Conservation (phyloP, 768 basidiomycete genomes). For the Hydnomerulius pinastri region DNA sequence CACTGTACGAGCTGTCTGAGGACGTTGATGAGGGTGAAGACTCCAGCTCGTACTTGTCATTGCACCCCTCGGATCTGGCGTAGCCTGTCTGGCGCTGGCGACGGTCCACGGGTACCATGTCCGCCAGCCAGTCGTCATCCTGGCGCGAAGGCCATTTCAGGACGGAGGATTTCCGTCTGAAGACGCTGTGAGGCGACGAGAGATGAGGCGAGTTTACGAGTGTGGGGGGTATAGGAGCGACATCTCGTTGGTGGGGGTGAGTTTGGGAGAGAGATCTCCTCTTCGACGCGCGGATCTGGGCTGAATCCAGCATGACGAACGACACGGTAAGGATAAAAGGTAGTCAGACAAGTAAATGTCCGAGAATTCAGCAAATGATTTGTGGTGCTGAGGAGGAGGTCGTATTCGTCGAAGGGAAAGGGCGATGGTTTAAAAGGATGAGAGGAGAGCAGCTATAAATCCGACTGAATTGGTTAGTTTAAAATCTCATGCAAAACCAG, state of each 20-base stretch:
- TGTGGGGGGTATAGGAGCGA: slow-evolving; percentile 59
- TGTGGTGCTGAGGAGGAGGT: slow-evolving; percentile 10
- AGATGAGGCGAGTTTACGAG: slow-evolving; percentile 58
- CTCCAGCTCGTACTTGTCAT: slow-evolving; percentile 11
- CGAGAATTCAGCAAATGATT: neutral
- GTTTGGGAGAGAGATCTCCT: slow-evolving; percentile 22
- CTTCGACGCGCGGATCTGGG: neutral
- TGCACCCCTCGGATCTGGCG: slow-evolving; percentile 15
- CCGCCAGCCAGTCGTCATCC: slow-evolving; percentile 64
- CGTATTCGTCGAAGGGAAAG: neutral
- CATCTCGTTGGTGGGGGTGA: slow-evolving; percentile 27
- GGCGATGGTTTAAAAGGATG: neutral
- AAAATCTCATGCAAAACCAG: slow-evolving; percentile 27
- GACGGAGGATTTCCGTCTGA: slow-evolving; percentile 38
- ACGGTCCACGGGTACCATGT: slow-evolving; percentile 50
- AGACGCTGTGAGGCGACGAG: slow-evolving; percentile 49
- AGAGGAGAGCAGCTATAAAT: slow-evolving; percentile 19
- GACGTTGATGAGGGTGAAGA: slow-evolving; percentile 20
- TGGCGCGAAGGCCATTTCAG: slow-evolving; percentile 46
- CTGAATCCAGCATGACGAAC: neutral
- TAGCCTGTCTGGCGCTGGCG: slow-evolving; percentile 11
- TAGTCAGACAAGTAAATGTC: neutral
- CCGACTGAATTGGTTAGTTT: slow-evolving; percentile 13
- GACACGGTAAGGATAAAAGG: slow-evolving; percentile 6
- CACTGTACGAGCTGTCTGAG: slow-evolving; percentile 18